Percentiles rank a stretch among this genome's conserved stretches.
phyloP scores from a whole-genome alignment of 768 basidiomycete genomes.

The Termitomyces sp. region DNA sequence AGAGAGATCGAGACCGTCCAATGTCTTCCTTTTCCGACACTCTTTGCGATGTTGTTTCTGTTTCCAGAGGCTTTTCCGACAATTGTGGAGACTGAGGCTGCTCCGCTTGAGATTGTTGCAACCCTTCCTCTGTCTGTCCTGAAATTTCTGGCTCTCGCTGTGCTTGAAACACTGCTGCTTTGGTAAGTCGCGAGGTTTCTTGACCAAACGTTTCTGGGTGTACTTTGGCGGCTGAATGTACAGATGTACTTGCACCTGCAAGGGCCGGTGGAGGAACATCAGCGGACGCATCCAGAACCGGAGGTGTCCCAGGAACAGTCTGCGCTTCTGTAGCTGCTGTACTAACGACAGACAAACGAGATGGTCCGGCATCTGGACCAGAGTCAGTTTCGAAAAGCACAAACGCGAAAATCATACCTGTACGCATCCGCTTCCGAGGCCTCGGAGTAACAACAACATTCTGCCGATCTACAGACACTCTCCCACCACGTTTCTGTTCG shows the following conservation, averaged over 20 bases:
- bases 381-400: neutral
- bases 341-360: constrained; percentile 42
- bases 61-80: neutral
- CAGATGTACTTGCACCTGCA: neutral
- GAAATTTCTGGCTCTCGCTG: neutral
- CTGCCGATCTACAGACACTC: constrained; percentile 41
- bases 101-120: neutral
- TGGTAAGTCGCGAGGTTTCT: neutral
- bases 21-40: neutral
- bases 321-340: constrained; percentile 44
- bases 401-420: constrained; percentile 26
- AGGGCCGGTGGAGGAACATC: neutral
- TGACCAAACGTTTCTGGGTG: neutral
- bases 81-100: neutral
- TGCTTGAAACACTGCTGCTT: neutral
- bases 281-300: constrained; percentile 17
- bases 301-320: constrained; percentile 22
- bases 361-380: constrained; percentile 30
- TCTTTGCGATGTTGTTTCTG: neutral
- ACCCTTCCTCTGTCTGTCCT: neutral
- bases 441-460: constrained; percentile 33
- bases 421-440: constrained; percentile 51
- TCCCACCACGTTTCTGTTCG: constrained; percentile 62
- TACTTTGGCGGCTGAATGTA: neutral
- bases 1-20: neutral